Conservation (phyloP, 2,329 filamentous ascomycete species). For the Chaetomiaceae sp. region DNA sequence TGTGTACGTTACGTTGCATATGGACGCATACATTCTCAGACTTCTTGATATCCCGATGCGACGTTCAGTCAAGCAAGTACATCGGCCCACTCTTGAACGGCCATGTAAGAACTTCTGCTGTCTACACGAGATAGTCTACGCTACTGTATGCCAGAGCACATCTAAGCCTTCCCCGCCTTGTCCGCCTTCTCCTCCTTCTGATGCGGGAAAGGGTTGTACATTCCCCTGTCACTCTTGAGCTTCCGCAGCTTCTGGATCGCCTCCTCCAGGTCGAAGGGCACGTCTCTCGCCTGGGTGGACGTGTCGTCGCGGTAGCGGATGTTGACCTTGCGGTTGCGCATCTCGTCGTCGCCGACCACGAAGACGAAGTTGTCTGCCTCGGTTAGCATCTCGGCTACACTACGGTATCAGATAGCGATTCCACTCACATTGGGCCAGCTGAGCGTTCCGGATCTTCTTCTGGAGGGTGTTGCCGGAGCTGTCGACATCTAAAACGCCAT, state of each 20-base stretch:
- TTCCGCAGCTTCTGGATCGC: conserved; percentile 52
- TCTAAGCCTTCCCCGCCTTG: conserved; percentile 13
- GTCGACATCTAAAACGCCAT: conserved; percentile 49
- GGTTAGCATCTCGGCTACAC: neutral
- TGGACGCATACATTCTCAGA: no score
- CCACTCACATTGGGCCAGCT: conserved; percentile 80
- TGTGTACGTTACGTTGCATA: neutral
- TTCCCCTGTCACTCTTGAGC: conserved; percentile 45
- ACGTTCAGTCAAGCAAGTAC: no score
- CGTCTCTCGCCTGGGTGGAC: conserved; percentile 56
- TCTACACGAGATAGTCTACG: neutral
- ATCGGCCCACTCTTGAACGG: no score
- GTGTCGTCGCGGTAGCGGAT: conserved; percentile 62
- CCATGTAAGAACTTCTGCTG: no score
- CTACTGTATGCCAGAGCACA: neutral
- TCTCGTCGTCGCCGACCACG: conserved; percentile 60
- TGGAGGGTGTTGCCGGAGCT: conserved; percentile 75
- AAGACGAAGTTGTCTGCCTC: conserved; percentile 31
- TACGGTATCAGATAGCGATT: conserved; percentile 37
- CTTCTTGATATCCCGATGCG: no score
- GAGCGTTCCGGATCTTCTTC: conserved; percentile 83
- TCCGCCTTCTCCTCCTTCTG: conserved; percentile 25
- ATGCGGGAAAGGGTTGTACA: conserved; percentile 36
- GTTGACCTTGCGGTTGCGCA: conserved; percentile 56
- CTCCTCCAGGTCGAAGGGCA: conserved; percentile 53